Base-by-base conservation (phyloP, 2,329 filamentous ascomycete species). In the Drechslerella coelobrocha region DNA sequence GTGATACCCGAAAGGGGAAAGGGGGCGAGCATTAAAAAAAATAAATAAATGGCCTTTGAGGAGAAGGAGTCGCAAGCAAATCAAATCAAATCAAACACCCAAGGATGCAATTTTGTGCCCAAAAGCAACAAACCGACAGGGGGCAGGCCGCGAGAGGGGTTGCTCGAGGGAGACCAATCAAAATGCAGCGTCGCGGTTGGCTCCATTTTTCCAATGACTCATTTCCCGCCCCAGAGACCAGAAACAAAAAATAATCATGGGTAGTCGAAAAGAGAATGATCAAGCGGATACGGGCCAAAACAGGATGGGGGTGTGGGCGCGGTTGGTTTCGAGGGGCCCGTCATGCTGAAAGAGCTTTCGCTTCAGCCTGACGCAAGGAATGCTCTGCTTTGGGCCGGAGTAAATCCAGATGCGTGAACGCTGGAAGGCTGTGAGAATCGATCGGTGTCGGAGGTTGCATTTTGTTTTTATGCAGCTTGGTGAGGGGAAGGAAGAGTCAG, bases 161-260 rank as follows among this genome's bases (percentile, higher is more conserved):
- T 55, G 43, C 41, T 34, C 27, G 12, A 43, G 41, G 48, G 55
- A 17, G 48, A 41, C 65, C 65, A 62, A 69, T 69, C 56, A 69
- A 53, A 61, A 57, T 69, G 51, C 65, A 45, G 65, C 5, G 34
- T 47, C 51, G 57, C 52, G 50, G 41, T 17, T 23, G 19, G 41
- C 37, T 53, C 62, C 62, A 68, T 55, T 45, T 53, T 60, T n/a
- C n/a, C 56, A 61, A 21, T 69, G 65, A 69, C 65, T 69, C 65
- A 69, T 69, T 69, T 61, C 57, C 56, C 52, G 56, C 50, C 55
- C 54, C 52, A 39, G 34, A 50, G 37, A 31, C 31, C 39, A 53
- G 29, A 43, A 45, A 53, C 23, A 53, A 24, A 47, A 52, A n/a
- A 14, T 14, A 14, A 45, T 19, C 41, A 45, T n/a, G 14, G 41